Evolutionary conservation across 768 basidiomycete species (phyloP).

Genomic region (Tricholoma furcatifolium): DNA sequence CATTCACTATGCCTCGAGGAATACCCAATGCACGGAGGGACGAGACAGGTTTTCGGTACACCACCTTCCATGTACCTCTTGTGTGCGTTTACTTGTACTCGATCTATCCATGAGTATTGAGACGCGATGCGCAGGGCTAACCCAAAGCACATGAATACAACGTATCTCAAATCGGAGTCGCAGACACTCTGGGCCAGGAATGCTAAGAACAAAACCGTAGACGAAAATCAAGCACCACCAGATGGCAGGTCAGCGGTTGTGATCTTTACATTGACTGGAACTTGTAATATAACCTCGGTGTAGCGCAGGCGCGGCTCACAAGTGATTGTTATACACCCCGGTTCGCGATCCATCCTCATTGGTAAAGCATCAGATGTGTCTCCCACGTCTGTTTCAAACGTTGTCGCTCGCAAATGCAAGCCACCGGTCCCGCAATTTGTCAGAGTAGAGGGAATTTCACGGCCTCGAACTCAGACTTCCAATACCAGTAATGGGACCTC

Average conservation of each 20-base stretch:
- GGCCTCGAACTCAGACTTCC: constrained; percentile 37
- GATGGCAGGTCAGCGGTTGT: constrained; percentile 46
- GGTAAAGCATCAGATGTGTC: constrained; percentile 78
- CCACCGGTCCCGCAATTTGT: constrained; percentile 39
- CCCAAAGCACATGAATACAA: constrained; percentile 76
- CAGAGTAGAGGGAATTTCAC: constrained; percentile 50
- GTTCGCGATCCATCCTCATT: constrained; percentile 70
- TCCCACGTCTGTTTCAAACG: constrained; percentile 65
- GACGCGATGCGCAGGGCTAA: constrained; percentile 50
- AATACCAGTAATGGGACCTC: constrained; percentile 25
- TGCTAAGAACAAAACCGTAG: constrained; percentile 48
- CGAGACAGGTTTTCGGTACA: constrained; percentile 81
- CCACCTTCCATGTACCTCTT: constrained; percentile 77
- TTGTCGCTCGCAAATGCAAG: constrained; percentile 67
- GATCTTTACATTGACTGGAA: constrained; percentile 1
- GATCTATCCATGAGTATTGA: not conserved
- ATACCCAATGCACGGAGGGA: constrained; percentile 79
- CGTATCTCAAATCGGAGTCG: constrained; percentile 74
- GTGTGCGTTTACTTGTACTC: constrained; percentile 41
- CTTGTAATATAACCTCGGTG: constrained; percentile 27
- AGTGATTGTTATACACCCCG: constrained; percentile 77
- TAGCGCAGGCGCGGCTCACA: constrained; percentile 68
- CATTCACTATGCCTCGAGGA: constrained; percentile 67
- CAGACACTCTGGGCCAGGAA: constrained; percentile 77
- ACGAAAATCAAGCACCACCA: constrained; percentile 34